A percentile compares a stretch with the other conserved stretches of the same genome.
Evolutionary conservation across 2,329 filamentous ascomycete genomes (phyloP).

Genomic region (Endoconidiophora polonica): DNA sequence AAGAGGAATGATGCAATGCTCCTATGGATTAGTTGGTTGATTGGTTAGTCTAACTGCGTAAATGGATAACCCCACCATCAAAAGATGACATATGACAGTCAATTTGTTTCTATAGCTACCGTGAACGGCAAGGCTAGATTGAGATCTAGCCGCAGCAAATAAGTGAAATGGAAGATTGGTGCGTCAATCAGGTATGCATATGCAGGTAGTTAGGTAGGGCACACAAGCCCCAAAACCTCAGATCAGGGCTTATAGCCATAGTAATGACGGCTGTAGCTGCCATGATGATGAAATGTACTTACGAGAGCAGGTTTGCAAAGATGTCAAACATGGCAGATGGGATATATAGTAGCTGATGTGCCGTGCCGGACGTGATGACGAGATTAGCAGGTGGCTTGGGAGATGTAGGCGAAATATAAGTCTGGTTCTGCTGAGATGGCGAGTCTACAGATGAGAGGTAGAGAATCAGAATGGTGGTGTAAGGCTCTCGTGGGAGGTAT

Average conservation of each 20-base stretch:
- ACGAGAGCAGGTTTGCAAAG: constrained; percentile 64
- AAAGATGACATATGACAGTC: not conserved
- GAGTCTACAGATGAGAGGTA: too few relatives aligned
- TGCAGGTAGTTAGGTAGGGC: constrained; percentile 14
- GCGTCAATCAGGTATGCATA: constrained; percentile 12
- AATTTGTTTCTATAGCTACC: not conserved
- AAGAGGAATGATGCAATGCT: constrained; percentile 81
- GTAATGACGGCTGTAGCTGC: not conserved
- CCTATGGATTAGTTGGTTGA: constrained; percentile 27
- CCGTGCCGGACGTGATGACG: too few relatives aligned
- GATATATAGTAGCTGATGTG: too few relatives aligned
- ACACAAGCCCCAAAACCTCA: constrained; percentile 5
- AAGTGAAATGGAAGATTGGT: not conserved
- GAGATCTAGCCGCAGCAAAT: not conserved
- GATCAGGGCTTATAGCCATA: constrained; percentile 15
- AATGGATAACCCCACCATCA: not conserved
- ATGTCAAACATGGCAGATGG: constrained; percentile 51
- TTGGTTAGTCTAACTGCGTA: not conserved
- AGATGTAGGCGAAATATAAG: too few relatives aligned
- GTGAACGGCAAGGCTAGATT: constrained; percentile 8
- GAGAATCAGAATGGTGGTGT: too few relatives aligned
- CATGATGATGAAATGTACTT: constrained; percentile 25
- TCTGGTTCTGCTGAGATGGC: too few relatives aligned
- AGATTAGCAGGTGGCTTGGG: too few relatives aligned
- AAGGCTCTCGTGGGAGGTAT: too few relatives aligned